A percentile compares a stretch with the other conserved stretches of the same genome.
These are phyloP conservation scores for Phycomyces blakesleeanus DNA, from an alignment of 192 early-diverging fungal genomes.

Conservation along the genomic window DNA sequence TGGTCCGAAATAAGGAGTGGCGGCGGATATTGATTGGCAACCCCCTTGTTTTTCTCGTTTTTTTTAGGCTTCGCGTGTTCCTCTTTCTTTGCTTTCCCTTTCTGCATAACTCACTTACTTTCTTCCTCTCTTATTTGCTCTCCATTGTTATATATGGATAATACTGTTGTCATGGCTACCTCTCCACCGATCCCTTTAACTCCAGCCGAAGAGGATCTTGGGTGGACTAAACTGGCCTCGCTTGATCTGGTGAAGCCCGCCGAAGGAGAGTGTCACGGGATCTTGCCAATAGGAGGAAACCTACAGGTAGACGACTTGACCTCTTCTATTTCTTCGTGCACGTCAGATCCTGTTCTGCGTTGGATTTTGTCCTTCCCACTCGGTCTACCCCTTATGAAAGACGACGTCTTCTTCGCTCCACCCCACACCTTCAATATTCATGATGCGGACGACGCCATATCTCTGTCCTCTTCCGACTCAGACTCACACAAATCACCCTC, in stretches of 20 bases:
- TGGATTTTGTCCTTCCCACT: background rate
- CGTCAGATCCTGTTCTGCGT: background rate
- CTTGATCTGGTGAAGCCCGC: background rate
- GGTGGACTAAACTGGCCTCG: background rate
- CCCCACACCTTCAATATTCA: slow-evolving; percentile 1
- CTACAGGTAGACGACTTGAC: background rate
- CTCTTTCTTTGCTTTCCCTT: background rate
- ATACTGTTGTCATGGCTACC: no score
- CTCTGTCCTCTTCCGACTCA: slow-evolving; percentile 11
- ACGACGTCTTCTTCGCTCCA: slow-evolving; percentile 19
- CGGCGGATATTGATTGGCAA: slow-evolving; percentile 18
- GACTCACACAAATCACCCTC: slow-evolving; percentile 1
- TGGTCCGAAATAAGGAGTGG: slow-evolving; percentile 21
- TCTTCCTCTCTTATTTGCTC: slow-evolving; percentile 2
- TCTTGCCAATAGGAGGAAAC: background rate
- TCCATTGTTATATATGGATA: background rate
- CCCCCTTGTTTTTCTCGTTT: slow-evolving; percentile 5
- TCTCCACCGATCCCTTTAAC: no score
- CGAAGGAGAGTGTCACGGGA: no score
- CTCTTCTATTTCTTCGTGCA: background rate
- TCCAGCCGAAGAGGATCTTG: background rate
- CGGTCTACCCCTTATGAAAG: slow-evolving; percentile 2
- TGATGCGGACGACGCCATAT: slow-evolving; percentile 15
- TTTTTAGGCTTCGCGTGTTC: background rate
- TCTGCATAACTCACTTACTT: background rate